Evolutionary conservation across 1,139 yeast genomes (phyloP).

Genomic region (Ashbya aceris): DNA sequence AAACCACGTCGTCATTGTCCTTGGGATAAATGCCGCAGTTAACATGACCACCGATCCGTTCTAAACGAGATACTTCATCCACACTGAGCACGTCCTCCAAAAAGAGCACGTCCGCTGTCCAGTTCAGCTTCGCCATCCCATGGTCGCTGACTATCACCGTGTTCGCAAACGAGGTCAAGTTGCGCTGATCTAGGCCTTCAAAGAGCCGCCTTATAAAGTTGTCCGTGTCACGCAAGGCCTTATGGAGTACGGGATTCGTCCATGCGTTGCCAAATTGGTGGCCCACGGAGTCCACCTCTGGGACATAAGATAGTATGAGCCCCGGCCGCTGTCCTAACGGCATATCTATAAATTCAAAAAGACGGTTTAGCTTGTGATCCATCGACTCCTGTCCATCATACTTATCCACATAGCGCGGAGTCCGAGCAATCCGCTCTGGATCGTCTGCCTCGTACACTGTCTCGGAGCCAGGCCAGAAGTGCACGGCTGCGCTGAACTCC

Average conservation of each 20-base stretch:
- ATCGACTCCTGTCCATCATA: constrained; percentile 59
- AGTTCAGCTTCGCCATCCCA: constrained; percentile 58
- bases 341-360: constrained; percentile 60
- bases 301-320: constrained; percentile 69
- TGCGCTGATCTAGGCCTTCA: constrained; percentile 42
- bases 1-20: background rate
- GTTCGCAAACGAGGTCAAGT: constrained; percentile 58
- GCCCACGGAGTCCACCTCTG: constrained; percentile 69
- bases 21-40: background rate
- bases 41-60: constrained; percentile 16
- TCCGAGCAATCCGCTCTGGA: constrained; percentile 29
- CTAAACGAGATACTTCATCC: constrained; percentile 1
- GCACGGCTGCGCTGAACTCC: constrained; percentile 57
- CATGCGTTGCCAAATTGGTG: constrained; percentile 48
- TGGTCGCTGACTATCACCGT: constrained; percentile 78
- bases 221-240: constrained; percentile 53
- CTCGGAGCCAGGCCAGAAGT: constrained; percentile 96
- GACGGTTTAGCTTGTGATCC: constrained; percentile 44
- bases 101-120: constrained; percentile 10
- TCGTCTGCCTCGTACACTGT: constrained; percentile 39
- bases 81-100: constrained; percentile 14
- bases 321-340: constrained; percentile 51
- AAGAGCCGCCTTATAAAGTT: constrained; percentile 44
- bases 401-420: constrained; percentile 48
- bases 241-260: constrained; percentile 13